Evolutionary conservation across 495 filamentous ascomycete species (phyloP), one percentile per base, ranked within the genome.

Genomic region (Penicillium silybi): DNA sequence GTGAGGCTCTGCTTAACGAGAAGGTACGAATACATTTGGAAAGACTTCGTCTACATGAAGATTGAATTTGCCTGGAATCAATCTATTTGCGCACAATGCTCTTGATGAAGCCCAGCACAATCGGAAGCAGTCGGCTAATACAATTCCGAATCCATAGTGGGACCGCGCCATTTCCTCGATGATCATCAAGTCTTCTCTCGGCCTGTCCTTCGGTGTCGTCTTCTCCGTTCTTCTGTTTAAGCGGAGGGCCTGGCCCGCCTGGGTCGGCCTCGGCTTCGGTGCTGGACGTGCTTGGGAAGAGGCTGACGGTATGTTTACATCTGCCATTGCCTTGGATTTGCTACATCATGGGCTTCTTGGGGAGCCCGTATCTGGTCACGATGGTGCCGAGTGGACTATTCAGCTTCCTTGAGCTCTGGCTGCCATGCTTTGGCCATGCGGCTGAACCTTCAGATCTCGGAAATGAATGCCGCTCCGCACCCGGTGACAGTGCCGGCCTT

Each of bases 171-270:
- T 97, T 69, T 96, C 93, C 58, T 95, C 92, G 63, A 81, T 96
- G 73, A 81, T 97, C 64, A 92, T 97, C 76, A 91, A 93, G 69
- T 96, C 91, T 49, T 84, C 87, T 43, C 83, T 99, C 67, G 93
- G 93, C 59, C 84, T 96, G 59, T 88, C 86, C 49, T 97, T 97
- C 74, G 93, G 93, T 72, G 86, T 97, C 69, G 87, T 97, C 70
- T 97, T 99, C 79, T 97, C 92, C 41, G 92, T 99, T 26, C 85
- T 99, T 42, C 73, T 99, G 22, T 99, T 99, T 83, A 96, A 95
- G 80, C 85, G 93, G 67, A 84, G 93, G 70, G 89, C 92, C 58
- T 99, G 93, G 88, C 93, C 93, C 44, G 95, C 88, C 22, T 92
- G 85, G 70, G 83, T 95, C 59, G 93, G 93, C 47, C 77, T 90